phyloP scores from a whole-genome alignment of 2,329 filamentous ascomycete species.

The Decorospora gaudefroyi region DNA sequence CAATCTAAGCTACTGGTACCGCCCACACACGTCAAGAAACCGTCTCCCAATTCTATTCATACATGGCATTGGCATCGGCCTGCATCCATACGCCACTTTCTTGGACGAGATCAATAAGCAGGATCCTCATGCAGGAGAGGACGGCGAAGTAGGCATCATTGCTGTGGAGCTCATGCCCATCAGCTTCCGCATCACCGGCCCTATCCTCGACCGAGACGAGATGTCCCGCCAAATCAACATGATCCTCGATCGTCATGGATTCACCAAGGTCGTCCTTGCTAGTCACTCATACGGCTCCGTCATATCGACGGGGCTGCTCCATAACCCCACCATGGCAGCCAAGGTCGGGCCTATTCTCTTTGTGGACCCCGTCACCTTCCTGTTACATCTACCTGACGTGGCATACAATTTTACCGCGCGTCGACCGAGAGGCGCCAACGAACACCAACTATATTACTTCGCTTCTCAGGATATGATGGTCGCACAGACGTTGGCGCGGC shows the following conservation, averaged over 20 bases:
- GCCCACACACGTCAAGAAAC: conserved; percentile 63
- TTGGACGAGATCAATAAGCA: conserved; percentile 57
- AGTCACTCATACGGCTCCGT: conserved; percentile 68
- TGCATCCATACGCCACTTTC: conserved; percentile 65
- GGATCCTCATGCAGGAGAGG: conserved; percentile 29
- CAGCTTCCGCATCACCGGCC: conserved; percentile 63
- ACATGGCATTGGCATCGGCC: conserved; percentile 71
- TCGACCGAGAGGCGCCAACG: conserved; percentile 58
- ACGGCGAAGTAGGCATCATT: conserved; percentile 64
- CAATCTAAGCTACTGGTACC: conserved; percentile 67
- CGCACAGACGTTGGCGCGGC: conserved; percentile 64
- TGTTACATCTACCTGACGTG: conserved; percentile 70
- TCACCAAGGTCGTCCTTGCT: conserved; percentile 63
- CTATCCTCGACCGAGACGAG: conserved; percentile 57
- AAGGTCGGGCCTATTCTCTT: conserved; percentile 58
- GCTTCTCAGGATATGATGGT: conserved; percentile 69
- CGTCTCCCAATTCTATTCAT: conserved; percentile 67
- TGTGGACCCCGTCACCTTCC: conserved; percentile 67
- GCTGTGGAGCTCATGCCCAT: conserved; percentile 69
- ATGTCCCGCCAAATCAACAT: conserved; percentile 61
- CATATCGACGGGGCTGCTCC: conserved; percentile 65
- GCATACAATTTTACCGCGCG: conserved; percentile 67
- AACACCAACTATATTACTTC: conserved; percentile 73
- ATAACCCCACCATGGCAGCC: conserved; percentile 50
- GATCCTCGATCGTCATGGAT: conserved; percentile 63